These are phyloP conservation scores for Epichloe baconii DNA, from an alignment of 2,329 filamentous ascomycete genomes.

Conservation along the genomic window DNA sequence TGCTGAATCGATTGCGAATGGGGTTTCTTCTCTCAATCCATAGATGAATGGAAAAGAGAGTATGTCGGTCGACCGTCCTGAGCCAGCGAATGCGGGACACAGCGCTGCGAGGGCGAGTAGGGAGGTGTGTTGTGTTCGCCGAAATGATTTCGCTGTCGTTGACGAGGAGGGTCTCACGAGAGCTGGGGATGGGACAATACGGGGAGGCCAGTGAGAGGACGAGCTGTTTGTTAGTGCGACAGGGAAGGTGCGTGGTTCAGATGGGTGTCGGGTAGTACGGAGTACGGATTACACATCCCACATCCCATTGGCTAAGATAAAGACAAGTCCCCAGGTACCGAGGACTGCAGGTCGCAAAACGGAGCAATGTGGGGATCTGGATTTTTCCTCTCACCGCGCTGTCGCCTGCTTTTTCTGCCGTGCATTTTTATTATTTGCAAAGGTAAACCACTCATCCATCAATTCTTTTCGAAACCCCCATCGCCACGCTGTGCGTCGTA, in stretches of 20 bases:
- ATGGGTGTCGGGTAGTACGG: not conserved
- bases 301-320: no score
- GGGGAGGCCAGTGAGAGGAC: not conserved
- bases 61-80: not conserved
- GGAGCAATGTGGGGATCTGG: not conserved
- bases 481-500: not conserved
- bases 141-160: constrained; percentile 1
- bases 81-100: not conserved
- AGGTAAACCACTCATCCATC: no score
- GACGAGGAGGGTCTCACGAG: constrained; percentile 2
- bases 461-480: not conserved
- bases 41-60: not conserved
- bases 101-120: not conserved
- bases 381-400: not conserved
- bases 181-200: not conserved
- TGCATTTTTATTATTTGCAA: not conserved
- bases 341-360: not conserved
- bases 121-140: not conserved
- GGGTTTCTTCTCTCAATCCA: not conserved
- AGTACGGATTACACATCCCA: no score
- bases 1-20: not conserved
- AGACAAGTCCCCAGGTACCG: no score
- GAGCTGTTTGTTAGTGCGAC: constrained; percentile 1
- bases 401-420: not conserved
- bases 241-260: not conserved